Conservation (phyloP, 2,329 filamentous ascomycete species). For the Aspergillus neoniger region DNA sequence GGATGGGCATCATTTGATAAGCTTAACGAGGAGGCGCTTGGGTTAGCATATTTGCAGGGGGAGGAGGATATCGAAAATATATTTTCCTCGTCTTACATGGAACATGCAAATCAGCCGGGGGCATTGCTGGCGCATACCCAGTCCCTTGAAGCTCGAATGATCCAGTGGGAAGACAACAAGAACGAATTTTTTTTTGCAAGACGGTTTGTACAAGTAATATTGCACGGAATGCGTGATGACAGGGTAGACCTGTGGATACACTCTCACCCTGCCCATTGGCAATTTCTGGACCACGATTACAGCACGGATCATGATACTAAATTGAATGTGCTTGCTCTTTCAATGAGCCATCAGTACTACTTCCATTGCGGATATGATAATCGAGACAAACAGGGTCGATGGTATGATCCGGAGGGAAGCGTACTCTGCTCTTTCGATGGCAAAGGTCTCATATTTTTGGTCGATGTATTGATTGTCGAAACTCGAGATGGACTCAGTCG, state of each 20-base stretch:
- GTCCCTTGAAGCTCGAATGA: neutral
- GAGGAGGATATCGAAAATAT: too few relatives aligned
- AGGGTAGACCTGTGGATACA: neutral
- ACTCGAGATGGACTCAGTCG: neutral
- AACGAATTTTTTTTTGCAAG: fast-evolving
- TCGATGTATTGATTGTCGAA: neutral
- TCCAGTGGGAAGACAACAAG: neutral
- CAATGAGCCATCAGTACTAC: neutral
- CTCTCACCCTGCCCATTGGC: neutral
- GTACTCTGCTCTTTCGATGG: neutral
- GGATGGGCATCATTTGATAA: neutral
- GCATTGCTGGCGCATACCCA: neutral
- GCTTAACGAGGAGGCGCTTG: neutral
- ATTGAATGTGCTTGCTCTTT: neutral
- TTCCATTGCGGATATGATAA: fast-evolving
- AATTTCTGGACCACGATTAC: neutral
- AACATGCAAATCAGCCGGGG: neutral
- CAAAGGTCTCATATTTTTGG: fast-evolving
- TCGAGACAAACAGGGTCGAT: neutral
- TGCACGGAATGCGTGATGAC: neutral
- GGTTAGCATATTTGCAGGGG: too few relatives aligned
- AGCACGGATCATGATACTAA: neutral
- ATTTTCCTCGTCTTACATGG: too few relatives aligned
- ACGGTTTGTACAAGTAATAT: too few relatives aligned
- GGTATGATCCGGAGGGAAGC: neutral